phyloP scores from a whole-genome alignment of 2,329 filamentous ascomycete genomes.

The Aspergillus pseudoviridinutans region DNA sequence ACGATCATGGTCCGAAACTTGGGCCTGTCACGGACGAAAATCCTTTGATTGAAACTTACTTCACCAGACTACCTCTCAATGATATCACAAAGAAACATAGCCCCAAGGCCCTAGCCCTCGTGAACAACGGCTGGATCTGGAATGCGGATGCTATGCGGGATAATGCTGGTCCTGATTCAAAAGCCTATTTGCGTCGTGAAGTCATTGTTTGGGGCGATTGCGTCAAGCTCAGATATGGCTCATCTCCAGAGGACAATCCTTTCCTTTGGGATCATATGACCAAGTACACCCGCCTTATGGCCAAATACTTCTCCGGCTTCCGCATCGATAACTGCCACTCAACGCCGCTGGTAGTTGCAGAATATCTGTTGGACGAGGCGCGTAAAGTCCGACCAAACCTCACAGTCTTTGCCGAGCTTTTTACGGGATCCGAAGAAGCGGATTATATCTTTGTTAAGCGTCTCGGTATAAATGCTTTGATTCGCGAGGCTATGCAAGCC shows the following conservation, averaged over 20 bases:
- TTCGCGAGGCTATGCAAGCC: slow-evolving; percentile 96
- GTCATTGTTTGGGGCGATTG: slow-evolving; percentile 99
- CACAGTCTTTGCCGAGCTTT: slow-evolving; percentile 90
- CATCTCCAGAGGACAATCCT: slow-evolving; percentile 75
- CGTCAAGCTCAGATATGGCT: slow-evolving; percentile 91
- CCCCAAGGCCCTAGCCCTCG: slow-evolving; percentile 72
- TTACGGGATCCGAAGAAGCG: slow-evolving; percentile 91
- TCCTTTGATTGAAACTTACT: slow-evolving; percentile 90
- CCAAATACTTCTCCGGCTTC: slow-evolving; percentile 91
- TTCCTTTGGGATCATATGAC: slow-evolving; percentile 97
- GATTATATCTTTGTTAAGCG: slow-evolving; percentile 95
- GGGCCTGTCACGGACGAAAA: slow-evolving; percentile 72
- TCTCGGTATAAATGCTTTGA: slow-evolving; percentile 83
- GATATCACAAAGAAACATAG: slow-evolving; percentile 72
- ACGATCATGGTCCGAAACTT: slow-evolving; percentile 81
- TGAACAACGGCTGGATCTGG: slow-evolving; percentile 99
- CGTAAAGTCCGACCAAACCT: slow-evolving; percentile 80
- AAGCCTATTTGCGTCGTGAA: slow-evolving; percentile 90
- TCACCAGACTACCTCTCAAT: slow-evolving; percentile 81
- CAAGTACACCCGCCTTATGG: slow-evolving; percentile 83
- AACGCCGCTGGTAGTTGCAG: slow-evolving; percentile 88
- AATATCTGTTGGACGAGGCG: slow-evolving; percentile 93
- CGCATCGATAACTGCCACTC: slow-evolving; percentile 98
- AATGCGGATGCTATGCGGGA: slow-evolving; percentile 90
- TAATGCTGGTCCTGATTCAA: slow-evolving; percentile 83